These are phyloP conservation scores for Irpex sp. DNA, from an alignment of 1,284 basidiomycete genomes.

Conservation along the genomic window DNA sequence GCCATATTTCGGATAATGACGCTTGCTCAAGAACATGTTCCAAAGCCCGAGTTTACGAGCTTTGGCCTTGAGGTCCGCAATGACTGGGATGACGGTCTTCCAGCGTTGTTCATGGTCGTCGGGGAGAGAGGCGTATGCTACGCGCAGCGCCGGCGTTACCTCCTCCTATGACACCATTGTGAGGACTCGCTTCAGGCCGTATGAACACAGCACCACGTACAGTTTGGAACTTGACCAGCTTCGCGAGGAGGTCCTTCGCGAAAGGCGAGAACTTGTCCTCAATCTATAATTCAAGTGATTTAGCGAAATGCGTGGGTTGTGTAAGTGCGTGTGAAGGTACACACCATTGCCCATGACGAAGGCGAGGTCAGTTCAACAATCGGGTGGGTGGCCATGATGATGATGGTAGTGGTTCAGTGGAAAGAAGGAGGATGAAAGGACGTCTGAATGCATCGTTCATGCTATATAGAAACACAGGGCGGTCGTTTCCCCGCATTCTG, in stretches of 20 bases:
- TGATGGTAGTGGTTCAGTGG: slow-evolving; percentile 3
- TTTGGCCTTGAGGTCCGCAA: slow-evolving; percentile 85
- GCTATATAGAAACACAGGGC: background rate
- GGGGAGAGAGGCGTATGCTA: slow-evolving; percentile 85
- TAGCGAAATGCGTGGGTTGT: background rate
- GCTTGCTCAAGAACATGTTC: slow-evolving; percentile 96
- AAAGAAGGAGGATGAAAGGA: background rate
- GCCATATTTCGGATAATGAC: slow-evolving; percentile 87
- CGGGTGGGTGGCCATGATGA: slow-evolving; percentile 56
- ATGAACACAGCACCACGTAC: slow-evolving; percentile 39
- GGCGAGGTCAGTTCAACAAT: slow-evolving; percentile 72
- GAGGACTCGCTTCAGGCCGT: background rate
- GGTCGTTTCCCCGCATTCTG: slow-evolving; percentile 1
- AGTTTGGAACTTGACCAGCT: slow-evolving; percentile 83
- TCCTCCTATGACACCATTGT: slow-evolving; percentile 63
- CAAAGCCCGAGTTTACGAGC: slow-evolving; percentile 89
- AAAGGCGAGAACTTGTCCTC: slow-evolving; percentile 89
- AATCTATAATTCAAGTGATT: slow-evolving; percentile 43
- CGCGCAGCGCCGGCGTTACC: slow-evolving; percentile 73
- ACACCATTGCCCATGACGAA: slow-evolving; percentile 79
- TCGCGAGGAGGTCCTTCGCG: slow-evolving; percentile 83
- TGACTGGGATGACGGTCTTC: slow-evolving; percentile 78
- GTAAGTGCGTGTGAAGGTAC: slow-evolving; percentile 15
- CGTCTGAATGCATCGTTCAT: background rate
- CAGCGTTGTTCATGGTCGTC: slow-evolving; percentile 73